Evolutionary conservation across 2,329 filamentous ascomycete species (phyloP).

Genomic region (Macrophomina pseudophaseolina): DNA sequence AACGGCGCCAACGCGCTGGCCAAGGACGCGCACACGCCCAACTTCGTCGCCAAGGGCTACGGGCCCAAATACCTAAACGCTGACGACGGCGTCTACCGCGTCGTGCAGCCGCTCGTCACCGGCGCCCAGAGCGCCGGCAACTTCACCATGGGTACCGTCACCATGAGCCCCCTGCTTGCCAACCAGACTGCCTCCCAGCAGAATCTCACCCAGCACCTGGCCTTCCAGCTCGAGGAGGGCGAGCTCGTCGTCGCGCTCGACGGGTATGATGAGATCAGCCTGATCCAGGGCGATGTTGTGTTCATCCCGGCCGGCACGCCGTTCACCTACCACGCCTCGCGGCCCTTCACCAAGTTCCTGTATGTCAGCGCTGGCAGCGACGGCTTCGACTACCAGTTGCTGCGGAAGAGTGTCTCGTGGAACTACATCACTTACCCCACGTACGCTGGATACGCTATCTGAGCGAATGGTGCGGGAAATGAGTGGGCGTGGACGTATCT

Average conservation of each 20-base stretch:
- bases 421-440: constrained; percentile 30
- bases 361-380: constrained; percentile 34
- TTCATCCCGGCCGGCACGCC: constrained; percentile 44
- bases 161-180: constrained; percentile 39
- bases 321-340: constrained; percentile 42
- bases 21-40: constrained; percentile 40
- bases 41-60: constrained; percentile 53
- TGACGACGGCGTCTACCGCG: constrained; percentile 44
- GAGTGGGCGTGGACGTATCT: background rate
- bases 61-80: constrained; percentile 53
- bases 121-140: constrained; percentile 46
- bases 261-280: constrained; percentile 34
- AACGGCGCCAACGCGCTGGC: constrained; percentile 44
- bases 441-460: constrained; percentile 12
- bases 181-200: constrained; percentile 30
- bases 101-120: constrained; percentile 53
- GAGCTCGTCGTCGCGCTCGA: constrained; percentile 42
- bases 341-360: constrained; percentile 34
- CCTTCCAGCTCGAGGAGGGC: constrained; percentile 49
- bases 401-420: constrained; percentile 30
- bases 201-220: constrained; percentile 37
- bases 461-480: background rate
- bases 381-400: constrained; percentile 32
- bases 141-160: constrained; percentile 53
- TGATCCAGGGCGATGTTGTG: constrained; percentile 47